These are phyloP conservation scores for Termitomyces sp. DNA, from an alignment of 1,284 basidiomycete species.

Conservation along the genomic window DNA sequence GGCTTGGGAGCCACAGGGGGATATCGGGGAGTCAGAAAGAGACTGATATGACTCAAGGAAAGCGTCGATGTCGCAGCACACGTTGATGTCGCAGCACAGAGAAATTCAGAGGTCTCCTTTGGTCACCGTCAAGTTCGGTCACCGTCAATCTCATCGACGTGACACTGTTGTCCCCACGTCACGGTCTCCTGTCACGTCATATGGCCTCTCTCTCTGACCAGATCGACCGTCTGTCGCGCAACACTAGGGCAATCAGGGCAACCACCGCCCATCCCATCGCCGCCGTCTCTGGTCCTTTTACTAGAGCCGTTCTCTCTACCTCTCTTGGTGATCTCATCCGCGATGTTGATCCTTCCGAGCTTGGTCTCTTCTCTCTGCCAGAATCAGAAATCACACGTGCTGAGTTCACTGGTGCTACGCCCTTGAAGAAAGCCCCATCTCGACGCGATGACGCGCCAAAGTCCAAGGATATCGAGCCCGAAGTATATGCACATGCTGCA, in stretches of 20 bases:
- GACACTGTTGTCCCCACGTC: neutral
- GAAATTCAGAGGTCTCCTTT: neutral
- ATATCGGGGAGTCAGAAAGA: neutral
- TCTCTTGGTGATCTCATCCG: constrained; percentile 69
- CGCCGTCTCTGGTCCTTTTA: constrained; percentile 38
- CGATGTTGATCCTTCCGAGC: constrained; percentile 68
- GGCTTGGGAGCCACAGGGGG: neutral
- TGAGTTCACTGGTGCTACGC: constrained; percentile 65
- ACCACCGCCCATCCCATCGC: constrained; percentile 24
- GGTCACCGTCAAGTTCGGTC: too few relatives aligned
- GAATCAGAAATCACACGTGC: constrained; percentile 50
- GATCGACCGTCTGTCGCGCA: constrained; percentile 38
- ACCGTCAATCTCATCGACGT: too few relatives aligned
- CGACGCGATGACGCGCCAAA: constrained; percentile 38
- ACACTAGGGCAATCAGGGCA: constrained; percentile 32
- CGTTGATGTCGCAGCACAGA: too few relatives aligned
- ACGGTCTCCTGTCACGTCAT: constrained; percentile 14
- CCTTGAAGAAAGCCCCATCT: constrained; percentile 46
- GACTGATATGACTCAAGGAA: neutral
- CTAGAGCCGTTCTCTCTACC: constrained; percentile 55
- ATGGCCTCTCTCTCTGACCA: constrained; percentile 38
- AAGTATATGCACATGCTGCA: constrained; percentile 69
- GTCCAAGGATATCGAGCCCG: constrained; percentile 55
- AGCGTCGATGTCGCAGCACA: neutral
- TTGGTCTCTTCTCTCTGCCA: constrained; percentile 64